A percentile compares a stretch with the other conserved stretches of the same genome.
Conservation (phyloP, 2,329 filamentous ascomycete genomes). For the Ceratocystiopsis brevicomis region DNA sequence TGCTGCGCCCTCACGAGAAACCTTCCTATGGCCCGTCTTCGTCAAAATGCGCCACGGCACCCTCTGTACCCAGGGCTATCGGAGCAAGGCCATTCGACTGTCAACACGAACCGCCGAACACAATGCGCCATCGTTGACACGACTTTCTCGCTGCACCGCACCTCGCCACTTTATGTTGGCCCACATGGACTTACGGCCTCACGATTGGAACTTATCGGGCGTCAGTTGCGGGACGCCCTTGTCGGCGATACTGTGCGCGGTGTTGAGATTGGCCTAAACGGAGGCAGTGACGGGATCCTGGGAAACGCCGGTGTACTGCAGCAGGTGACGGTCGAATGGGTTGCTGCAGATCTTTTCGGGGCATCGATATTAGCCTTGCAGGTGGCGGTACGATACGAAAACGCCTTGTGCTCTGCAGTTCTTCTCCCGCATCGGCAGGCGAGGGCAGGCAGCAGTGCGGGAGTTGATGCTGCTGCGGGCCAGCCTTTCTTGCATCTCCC, state of each 20-base stretch:
- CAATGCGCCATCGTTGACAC: slow-evolving; percentile 30
- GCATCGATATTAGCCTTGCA: slow-evolving; percentile 17
- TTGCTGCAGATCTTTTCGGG: slow-evolving; percentile 15
- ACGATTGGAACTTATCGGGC: slow-evolving; percentile 25
- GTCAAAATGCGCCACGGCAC: background rate
- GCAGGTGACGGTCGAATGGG: slow-evolving; percentile 29
- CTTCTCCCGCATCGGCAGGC: slow-evolving; percentile 22
- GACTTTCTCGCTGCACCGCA: slow-evolving; percentile 36
- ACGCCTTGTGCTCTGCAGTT: slow-evolving; percentile 29
- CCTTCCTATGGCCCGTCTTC: background rate
- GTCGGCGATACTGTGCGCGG: slow-evolving; percentile 42
- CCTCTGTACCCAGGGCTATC: too few relatives aligned
- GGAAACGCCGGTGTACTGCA: slow-evolving; percentile 25
- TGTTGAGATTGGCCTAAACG: slow-evolving; percentile 29
- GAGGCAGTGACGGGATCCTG: slow-evolving; percentile 18
- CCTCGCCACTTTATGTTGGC: slow-evolving; percentile 33
- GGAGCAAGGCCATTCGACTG: too few relatives aligned
- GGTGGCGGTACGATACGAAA: slow-evolving; percentile 33
- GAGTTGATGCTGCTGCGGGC: background rate
- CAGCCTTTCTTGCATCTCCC: slow-evolving; percentile 28
- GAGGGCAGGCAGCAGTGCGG: background rate
- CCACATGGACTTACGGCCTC: slow-evolving; percentile 17
- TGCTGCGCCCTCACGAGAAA: background rate
- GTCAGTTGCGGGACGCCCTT: slow-evolving; percentile 32
- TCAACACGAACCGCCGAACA: slow-evolving; percentile 8